Evolutionary conservation across 768 basidiomycete species (phyloP).

Genomic region (Suillus tomentosus): DNA sequence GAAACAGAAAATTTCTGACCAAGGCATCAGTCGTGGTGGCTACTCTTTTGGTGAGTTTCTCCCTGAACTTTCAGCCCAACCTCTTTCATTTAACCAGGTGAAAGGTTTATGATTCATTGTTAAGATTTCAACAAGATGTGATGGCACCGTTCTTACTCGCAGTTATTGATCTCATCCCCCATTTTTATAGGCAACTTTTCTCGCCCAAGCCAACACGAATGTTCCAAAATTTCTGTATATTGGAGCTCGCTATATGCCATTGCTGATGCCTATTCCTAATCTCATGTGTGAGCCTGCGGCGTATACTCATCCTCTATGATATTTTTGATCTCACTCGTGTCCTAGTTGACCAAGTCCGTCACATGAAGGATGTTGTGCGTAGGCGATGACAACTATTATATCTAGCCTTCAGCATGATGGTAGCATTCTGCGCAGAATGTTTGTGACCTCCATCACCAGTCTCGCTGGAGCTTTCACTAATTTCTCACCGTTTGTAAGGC

Average conservation of each 20-base stretch:
- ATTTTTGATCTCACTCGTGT: neutral
- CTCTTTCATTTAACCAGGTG: neutral
- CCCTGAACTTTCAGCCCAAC: neutral
- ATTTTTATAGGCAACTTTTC: neutral
- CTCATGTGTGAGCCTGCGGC: neutral
- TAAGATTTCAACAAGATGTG: constrained; percentile 4
- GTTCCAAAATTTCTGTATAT: neutral
- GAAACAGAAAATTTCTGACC: neutral
- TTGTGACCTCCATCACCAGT: neutral
- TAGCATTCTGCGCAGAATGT: constrained; percentile 3
- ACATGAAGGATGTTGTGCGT: neutral
- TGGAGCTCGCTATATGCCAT: constrained; percentile 3
- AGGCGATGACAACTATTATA: neutral
- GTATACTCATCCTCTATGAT: neutral
- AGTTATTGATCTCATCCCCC: neutral
- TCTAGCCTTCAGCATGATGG: neutral
- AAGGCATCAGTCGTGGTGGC: neutral
- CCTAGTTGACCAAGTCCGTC: neutral
- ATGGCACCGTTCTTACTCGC: neutral
- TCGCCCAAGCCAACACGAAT: neutral
- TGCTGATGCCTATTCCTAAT: neutral
- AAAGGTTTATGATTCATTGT: constrained; percentile 4
- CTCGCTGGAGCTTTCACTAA: neutral
- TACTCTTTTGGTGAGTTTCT: neutral
- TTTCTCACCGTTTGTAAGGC: neutral